Evolutionary conservation across 768 basidiomycete species (phyloP), one percentile per base, ranked within the genome.

Genomic region (Suillus alpinus): DNA sequence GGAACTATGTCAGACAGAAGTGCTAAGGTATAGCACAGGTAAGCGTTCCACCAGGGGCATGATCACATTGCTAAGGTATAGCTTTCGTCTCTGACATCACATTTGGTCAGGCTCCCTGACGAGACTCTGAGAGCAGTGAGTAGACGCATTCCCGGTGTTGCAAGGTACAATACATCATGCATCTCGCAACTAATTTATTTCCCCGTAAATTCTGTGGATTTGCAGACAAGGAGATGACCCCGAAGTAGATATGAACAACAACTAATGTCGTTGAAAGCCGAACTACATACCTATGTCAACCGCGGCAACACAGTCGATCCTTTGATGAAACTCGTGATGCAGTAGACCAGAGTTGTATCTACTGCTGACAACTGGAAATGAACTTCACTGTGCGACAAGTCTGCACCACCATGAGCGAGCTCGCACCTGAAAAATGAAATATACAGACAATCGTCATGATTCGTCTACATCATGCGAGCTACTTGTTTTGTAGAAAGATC

Each of bases 261-360:
- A 43, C 10, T 20, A 37, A 44, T 26, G 4, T 0, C 9, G 32
- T 14, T 26, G 39, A 58, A 29, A 40, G 50, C 23, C 12, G 37
- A 49, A 81, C 26, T 56, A 90, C 23, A 26, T 47, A 47, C 90
- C 69, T 56, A 91, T 80, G 68, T 86, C 80, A 80, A 77, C 39
- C 79, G 79, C 3, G 89, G 89, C 44, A 91, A 73, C 7, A 83
- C 55, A 32, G 74, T 82, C 32, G 29, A 18, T 50, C 29, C 83
- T 80, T 72, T 84, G 84, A 18, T 66, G 65, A 60, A 81, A 82
- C 65, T 92, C 88, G 67, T 84, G 87, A 66, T 93, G 92, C 16
- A 89, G 69, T 26, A 94, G 66, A 5, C 78, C 74, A 44, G 79
- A 82, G 64, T 94, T 91, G 66, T 88, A 92, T 1, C 92, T 91